A percentile compares a stretch with the other conserved stretches of the same genome.
phyloP scores from a whole-genome alignment of 352 stramenopile genomes.

The Phytophthora chlamydospora region DNA sequence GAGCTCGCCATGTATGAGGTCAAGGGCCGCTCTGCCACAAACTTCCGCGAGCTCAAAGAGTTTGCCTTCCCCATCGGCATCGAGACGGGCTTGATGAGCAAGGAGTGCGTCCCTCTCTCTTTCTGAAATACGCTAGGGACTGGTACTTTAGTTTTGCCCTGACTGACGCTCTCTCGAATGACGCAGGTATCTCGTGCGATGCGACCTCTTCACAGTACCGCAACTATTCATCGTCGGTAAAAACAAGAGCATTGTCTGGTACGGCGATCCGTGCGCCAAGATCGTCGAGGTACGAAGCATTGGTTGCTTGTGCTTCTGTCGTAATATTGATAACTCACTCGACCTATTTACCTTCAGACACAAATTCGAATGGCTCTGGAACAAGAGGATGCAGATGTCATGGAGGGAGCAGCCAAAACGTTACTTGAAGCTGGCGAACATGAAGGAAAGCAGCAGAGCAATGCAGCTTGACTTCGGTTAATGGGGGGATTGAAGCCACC shows the following conservation, averaged over 20 bases:
- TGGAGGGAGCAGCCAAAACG: neutral
- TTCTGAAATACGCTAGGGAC: slow-evolving; percentile 4
- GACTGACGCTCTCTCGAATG: slow-evolving; percentile 10
- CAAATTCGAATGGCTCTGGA: slow-evolving; percentile 44
- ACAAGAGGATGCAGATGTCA: slow-evolving; percentile 33
- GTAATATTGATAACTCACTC: neutral
- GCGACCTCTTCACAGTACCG: slow-evolving; percentile 57
- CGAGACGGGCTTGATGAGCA: slow-evolving; percentile 76
- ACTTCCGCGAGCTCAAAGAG: slow-evolving; percentile 56
- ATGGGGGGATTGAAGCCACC: neutral
- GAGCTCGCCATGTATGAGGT: slow-evolving; percentile 67
- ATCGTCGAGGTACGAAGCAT: slow-evolving; percentile 39
- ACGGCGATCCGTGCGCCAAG: slow-evolving; percentile 47
- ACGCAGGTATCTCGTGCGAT: slow-evolving; percentile 68
- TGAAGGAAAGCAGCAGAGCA: slow-evolving; percentile 19
- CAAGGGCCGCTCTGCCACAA: slow-evolving; percentile 57
- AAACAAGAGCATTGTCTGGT: slow-evolving; percentile 62
- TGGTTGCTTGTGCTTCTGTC: neutral
- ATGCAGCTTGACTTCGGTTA: slow-evolving; percentile 14
- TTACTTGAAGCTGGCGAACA: slow-evolving; percentile 2
- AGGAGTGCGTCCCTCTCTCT: slow-evolving; percentile 45
- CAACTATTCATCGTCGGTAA: slow-evolving; percentile 71
- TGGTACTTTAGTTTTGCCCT: neutral
- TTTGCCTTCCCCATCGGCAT: slow-evolving; percentile 70
- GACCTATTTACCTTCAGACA: neutral